Percentiles rank a stretch among this genome's conserved stretches.
Conservation (phyloP, 164 flowering plant species). For the Piper betle region DNA sequence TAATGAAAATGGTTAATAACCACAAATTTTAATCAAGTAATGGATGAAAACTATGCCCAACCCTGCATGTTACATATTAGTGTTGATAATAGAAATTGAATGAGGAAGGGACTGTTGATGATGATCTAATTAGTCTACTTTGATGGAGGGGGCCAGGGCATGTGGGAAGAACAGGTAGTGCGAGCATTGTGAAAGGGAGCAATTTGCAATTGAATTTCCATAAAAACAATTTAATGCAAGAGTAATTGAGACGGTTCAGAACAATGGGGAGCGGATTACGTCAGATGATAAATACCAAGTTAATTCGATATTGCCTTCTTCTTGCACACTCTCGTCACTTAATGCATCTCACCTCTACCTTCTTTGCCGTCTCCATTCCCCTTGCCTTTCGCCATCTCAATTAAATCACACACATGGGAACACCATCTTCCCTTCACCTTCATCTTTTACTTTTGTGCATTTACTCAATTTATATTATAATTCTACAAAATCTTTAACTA, state of each 20-base stretch:
- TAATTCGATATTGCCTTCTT: slow-evolving; percentile 16
- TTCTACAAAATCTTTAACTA: too few species aligned
- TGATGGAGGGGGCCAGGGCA: neutral
- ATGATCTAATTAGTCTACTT: too few species aligned
- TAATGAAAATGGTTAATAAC: too few species aligned
- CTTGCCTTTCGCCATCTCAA: neutral
- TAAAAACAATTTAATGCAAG: slow-evolving; percentile 60
- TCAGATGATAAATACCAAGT: slow-evolving; percentile 71
- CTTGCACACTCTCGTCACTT: neutral
- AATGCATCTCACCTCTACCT: neutral
- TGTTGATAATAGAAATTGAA: neutral
- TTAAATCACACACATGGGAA: neutral
- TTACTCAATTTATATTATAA: too few species aligned
- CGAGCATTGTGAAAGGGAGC: slow-evolving; percentile 20
- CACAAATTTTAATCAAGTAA: too few species aligned
- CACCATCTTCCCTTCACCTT: too few species aligned
- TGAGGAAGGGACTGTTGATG: neutral
- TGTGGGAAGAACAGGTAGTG: slow-evolving; percentile 25
- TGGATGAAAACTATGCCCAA: too few species aligned
- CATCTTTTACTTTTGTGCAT: too few species aligned
- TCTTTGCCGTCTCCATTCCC: neutral
- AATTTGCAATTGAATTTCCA: slow-evolving; percentile 21
- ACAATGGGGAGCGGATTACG: slow-evolving; percentile 41
- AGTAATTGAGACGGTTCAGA: slow-evolving; percentile 85
- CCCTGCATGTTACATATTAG: too few species aligned